Percentiles rank a stretch among this genome's conserved stretches.
Evolutionary conservation across 2,329 filamentous ascomycete species (phyloP).

Genomic region (Cladophialophora exuberans): DNA sequence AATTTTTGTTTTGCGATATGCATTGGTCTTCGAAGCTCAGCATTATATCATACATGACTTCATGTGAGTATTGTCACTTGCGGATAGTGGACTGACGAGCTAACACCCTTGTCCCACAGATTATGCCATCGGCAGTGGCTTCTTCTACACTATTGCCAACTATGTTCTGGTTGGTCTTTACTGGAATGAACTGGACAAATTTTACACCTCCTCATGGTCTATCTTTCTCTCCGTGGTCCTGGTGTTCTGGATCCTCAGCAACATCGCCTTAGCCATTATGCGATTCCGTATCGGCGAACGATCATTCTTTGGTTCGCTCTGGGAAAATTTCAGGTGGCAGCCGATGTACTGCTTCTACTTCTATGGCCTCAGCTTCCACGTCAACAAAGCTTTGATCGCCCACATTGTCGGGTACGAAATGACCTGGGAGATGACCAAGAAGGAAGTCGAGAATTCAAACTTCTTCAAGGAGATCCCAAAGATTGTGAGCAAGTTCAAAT

Average conservation of each 20-base stretch:
- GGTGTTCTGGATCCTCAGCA: conserved; percentile 65
- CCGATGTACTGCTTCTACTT: conserved; percentile 73
- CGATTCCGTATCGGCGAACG: conserved; percentile 63
- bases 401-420: conserved; percentile 87
- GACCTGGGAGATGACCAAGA: conserved; percentile 81
- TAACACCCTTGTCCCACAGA: conserved; percentile 38
- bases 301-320: conserved; percentile 53
- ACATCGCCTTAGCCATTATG: conserved; percentile 63
- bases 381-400: conserved; percentile 74
- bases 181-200: conserved; percentile 66
- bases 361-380: conserved; percentile 69
- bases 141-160: conserved; percentile 67
- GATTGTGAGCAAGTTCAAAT: conserved; percentile 78
- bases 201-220: conserved; percentile 66
- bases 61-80: conserved; percentile 45
- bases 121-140: conserved; percentile 69
- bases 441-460: conserved; percentile 73
- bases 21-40: conserved; percentile 64
- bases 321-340: conserved; percentile 65
- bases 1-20: conserved; percentile 70
- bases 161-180: conserved; percentile 73
- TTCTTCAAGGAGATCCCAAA: conserved; percentile 84
- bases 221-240: conserved; percentile 53
- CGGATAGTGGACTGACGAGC: conserved; percentile 37
- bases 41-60: conserved; percentile 67